Evolutionary conservation across 495 filamentous ascomycete genomes (phyloP), one percentile per base, ranked within the genome.

Genomic region (Cercophora newfieldiana): DNA sequence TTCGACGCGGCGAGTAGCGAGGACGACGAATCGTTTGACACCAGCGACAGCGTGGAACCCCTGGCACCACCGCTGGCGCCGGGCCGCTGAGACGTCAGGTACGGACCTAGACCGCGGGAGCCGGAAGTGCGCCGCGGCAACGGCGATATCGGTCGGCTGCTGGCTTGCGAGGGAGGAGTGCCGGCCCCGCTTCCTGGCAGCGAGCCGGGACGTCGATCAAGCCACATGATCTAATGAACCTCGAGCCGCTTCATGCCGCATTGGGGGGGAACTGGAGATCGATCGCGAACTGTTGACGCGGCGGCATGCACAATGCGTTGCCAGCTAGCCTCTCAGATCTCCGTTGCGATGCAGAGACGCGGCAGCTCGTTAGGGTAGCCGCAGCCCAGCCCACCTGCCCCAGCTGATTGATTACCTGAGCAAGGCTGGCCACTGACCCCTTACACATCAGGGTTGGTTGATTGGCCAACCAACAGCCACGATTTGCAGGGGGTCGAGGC

Each of bases 161-260:
- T 82, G n/a, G 79, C 66, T 53, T 80, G 80, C 16, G 84, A 78
- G 51, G 78, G 64, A 51, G 79, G 66, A 56, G 61, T 50, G 53
- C 51, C 49, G 24, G 61, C 30, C 56, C 85, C 79, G 61, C 86
- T 85, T 59, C 87, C 88, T 47, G 84, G 82, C 57, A 89, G 87
- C 75, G 91, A 88, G 71, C 86, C 88, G 60, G 90, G 88, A 66
- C 94, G 88, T 71, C 92, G 89, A 83, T 96, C 92, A 69, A 94
- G 88, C 91, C 91, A 95, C 93, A 96, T 96, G 67, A 63, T n/a
- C n/a, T n/a, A n/a, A n/a, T 81, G 71, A 57, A 49, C 19, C 33
- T 59, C 53, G 57, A 30, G 31, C 28, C 47, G 24, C 29, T 22
- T 49, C 61, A 63, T 56, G 21, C 28, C 19, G 57, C 21, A 33